These are phyloP conservation scores for Pigoraptor vietnamica DNA, from an alignment of 78 protist genomes.

Conservation along the genomic window DNA sequence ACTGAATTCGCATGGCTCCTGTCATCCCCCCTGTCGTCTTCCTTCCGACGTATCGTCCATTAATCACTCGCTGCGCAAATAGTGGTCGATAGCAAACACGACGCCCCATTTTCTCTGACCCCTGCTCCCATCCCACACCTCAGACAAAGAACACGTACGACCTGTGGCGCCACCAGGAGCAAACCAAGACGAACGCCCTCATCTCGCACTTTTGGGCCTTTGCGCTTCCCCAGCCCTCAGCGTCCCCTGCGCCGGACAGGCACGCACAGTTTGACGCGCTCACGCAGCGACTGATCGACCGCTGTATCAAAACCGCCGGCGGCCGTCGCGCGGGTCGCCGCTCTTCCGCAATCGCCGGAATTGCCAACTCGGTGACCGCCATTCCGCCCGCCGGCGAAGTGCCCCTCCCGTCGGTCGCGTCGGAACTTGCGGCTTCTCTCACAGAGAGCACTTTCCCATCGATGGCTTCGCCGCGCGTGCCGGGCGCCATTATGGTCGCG, in stretches of 20 bases:
- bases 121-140: neutral
- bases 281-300: neutral
- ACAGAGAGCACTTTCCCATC: neutral
- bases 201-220: neutral
- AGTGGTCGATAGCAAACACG: too few species aligned
- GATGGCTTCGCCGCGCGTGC: neutral
- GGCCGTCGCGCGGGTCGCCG: neutral
- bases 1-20: too few species aligned
- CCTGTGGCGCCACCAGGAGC: neutral
- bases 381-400: neutral
- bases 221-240: neutral
- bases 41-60: too few species aligned
- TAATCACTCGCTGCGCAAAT: too few species aligned
- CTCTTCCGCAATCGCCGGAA: neutral
- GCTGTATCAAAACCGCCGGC: neutral
- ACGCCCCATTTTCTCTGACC: too few species aligned
- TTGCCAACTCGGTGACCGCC: neutral
- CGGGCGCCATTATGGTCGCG: neutral
- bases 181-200: neutral
- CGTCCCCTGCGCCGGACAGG: neutral
- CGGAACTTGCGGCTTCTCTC: neutral
- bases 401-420: neutral
- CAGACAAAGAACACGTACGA: neutral
- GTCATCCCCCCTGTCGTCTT: too few species aligned
- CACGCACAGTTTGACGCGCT: neutral